Conservation (phyloP, 1,284 basidiomycete genomes). For the Porogramme epimiltina region DNA sequence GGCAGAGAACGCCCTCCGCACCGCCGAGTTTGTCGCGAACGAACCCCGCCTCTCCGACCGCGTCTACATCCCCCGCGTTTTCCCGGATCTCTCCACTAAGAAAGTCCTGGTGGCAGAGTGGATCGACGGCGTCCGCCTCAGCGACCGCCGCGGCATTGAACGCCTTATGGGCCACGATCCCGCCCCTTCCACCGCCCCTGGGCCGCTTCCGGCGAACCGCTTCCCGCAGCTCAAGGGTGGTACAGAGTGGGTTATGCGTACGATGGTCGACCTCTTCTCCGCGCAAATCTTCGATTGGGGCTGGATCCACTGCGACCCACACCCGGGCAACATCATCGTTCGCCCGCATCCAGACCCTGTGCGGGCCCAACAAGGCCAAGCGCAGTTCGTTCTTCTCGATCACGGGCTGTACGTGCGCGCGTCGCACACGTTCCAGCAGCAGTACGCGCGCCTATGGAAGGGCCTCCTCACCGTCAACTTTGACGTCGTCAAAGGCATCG, state of each 20-base stretch:
- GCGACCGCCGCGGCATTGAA: constrained; percentile 61
- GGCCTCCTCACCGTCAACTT: constrained; percentile 76
- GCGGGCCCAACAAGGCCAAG: constrained; percentile 39
- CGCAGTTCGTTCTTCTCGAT: constrained; percentile 84
- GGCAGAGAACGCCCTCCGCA: constrained; percentile 65
- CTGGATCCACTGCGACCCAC: constrained; percentile 81
- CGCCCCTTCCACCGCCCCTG: constrained; percentile 12
- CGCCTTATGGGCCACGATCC: constrained; percentile 57
- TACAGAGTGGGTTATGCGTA: constrained; percentile 68
- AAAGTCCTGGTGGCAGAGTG: constrained; percentile 86
- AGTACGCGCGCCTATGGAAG: constrained; percentile 83
- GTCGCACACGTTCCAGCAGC: constrained; percentile 60
- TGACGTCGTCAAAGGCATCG: constrained; percentile 43
- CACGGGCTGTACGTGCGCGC: constrained; percentile 85
- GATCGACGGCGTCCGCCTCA: constrained; percentile 81
- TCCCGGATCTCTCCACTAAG: constrained; percentile 72
- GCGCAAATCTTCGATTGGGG: constrained; percentile 90
- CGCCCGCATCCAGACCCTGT: constrained; percentile 68
- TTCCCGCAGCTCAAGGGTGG: constrained; percentile 58
- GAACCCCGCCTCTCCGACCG: constrained; percentile 70
- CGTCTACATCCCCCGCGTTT: constrained; percentile 82
- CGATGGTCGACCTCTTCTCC: constrained; percentile 81
- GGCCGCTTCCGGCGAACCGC: constrained; percentile 17
- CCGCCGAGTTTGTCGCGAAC: constrained; percentile 55
- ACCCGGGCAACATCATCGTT: constrained; percentile 82